A percentile compares a stretch with the other conserved stretches of the same genome.
phyloP scores from a whole-genome alignment of 352 stramenopile genomes.

The Thraustotheca clavata region DNA sequence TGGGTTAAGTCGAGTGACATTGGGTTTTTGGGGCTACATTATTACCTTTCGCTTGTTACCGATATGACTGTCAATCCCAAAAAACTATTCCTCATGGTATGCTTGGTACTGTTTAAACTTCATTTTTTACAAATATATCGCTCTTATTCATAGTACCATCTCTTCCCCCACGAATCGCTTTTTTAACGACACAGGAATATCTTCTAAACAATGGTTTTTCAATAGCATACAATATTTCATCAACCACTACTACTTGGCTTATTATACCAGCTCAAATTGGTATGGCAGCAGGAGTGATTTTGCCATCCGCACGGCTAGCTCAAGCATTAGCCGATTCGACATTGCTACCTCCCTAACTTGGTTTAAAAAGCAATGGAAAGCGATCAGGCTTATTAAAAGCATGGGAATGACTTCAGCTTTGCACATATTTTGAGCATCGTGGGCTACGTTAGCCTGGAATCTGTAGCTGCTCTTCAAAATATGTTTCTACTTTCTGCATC shows the following conservation, averaged over 20 bases:
- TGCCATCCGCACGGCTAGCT: not conserved
- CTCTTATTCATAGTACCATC: not conserved
- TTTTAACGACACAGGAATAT: not conserved
- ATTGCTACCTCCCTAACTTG: not conserved
- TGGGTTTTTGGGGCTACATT: slow-evolving; percentile 26
- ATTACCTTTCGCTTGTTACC: slow-evolving; percentile 14
- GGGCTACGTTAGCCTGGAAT: not conserved
- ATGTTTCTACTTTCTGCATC: not conserved
- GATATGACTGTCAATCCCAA: not conserved
- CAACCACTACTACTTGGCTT: not conserved
- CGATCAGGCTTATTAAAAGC: not conserved
- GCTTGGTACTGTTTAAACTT: not conserved
- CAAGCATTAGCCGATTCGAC: slow-evolving; percentile 2
- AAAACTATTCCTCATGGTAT: not conserved
- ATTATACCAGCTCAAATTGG: slow-evolving; percentile 3
- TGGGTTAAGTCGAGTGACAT: slow-evolving; percentile 24
- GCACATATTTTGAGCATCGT: not conserved
- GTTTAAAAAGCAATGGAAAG: not conserved
- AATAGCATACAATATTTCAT: not conserved
- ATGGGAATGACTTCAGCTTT: not conserved
- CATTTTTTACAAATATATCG: not conserved
- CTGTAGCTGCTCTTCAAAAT: not conserved
- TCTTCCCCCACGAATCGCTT: not conserved
- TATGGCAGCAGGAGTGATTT: not conserved
- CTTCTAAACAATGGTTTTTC: not conserved